Base-by-base conservation (phyloP, 2,329 filamentous ascomycete genomes). In the Tympanopsis confertula region DNA sequence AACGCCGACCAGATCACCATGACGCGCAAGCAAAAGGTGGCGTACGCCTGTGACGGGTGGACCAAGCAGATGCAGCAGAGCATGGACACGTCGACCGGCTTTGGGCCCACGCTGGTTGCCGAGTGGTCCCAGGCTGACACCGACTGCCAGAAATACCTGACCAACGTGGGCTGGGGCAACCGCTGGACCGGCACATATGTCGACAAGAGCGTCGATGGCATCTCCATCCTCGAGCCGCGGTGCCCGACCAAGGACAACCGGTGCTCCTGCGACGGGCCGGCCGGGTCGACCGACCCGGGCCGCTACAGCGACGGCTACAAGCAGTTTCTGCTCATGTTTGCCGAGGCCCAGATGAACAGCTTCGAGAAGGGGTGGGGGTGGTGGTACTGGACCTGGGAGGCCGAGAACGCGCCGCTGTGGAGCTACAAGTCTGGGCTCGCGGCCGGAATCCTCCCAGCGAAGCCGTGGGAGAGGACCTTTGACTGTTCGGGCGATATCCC, bases 361-460 rank as follows among this genome's bases (percentile, higher is more conserved):
- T 98, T 96, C 53, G 89, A 96, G 59, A 78, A 81, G 44, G 86
- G 85, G 4, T 91, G 84, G 81, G 91, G 91, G 36, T 98, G 91
- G 91, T 95, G 94, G 63, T 98, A 98, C 62, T 98, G 91, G 91
- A 96, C 88, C 22, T 94, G 91, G 89, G 76, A 87, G 61, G 94
- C 89, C 20, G 89, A 96, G 65, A 69, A 62, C 45, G 79, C 83
- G 36, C 68, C 78, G 42, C 86, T 95, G 62, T 98, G 91, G 91
- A 94, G 87, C 56, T 94, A 91, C 65, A 78, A 88, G 59, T 68
- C 78, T 45, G 88, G 86, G 0, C 65, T 88, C 44, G 71, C 71
- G 38, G 82, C 82, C 2, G 86, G 86, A 1, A 86, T 89, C 35
- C 58, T 98, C 61, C 91, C 91, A 2, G 56, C 64, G 28, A 81